Evolutionary conservation across 352 stramenopile genomes (phyloP).

Genomic region (Globisporangium ultimum): DNA sequence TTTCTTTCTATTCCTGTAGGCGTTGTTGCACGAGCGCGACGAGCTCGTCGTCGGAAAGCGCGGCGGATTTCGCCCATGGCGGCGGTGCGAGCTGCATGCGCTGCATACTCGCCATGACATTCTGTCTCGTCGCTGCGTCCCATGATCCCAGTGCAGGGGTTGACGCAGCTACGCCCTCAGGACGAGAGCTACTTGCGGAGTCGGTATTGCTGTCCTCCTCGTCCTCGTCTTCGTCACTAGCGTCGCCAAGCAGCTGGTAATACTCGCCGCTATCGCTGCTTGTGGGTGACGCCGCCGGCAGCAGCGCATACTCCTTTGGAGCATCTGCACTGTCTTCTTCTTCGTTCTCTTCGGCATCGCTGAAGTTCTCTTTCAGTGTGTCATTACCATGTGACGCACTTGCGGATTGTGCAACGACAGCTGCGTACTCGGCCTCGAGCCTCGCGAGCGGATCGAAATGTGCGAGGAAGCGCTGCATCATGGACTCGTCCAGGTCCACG

Average conservation of each 20-base stretch:
- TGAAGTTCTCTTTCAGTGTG: conserved; percentile 15
- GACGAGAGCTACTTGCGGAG: neutral
- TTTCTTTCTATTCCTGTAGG: conserved; percentile 8
- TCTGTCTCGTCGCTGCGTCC: conserved; percentile 24
- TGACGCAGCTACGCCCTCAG: neutral
- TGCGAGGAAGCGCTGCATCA: conserved; percentile 28
- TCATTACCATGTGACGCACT: neutral
- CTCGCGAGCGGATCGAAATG: conserved; percentile 43
- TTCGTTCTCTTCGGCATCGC: conserved; percentile 16
- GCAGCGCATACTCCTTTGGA: conserved; percentile 10
- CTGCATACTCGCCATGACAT: conserved; percentile 61
- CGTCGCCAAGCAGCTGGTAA: conserved; percentile 12
- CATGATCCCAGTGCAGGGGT: conserved; percentile 6
- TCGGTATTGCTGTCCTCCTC: neutral
- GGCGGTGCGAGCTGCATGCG: conserved; percentile 40
- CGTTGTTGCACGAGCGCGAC: conserved; percentile 45
- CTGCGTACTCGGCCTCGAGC: conserved; percentile 64
- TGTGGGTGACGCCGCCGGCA: conserved; percentile 15
- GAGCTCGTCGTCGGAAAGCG: conserved; percentile 54
- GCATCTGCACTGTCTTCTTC: neutral
- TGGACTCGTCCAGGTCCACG: neutral
- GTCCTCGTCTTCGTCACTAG: conserved; percentile 10
- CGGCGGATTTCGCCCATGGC: conserved; percentile 33
- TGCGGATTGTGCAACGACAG: conserved; percentile 45
- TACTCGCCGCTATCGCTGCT: conserved; percentile 13